phyloP scores from a whole-genome alignment of 768 basidiomycete genomes.

The Suillus plorans region DNA sequence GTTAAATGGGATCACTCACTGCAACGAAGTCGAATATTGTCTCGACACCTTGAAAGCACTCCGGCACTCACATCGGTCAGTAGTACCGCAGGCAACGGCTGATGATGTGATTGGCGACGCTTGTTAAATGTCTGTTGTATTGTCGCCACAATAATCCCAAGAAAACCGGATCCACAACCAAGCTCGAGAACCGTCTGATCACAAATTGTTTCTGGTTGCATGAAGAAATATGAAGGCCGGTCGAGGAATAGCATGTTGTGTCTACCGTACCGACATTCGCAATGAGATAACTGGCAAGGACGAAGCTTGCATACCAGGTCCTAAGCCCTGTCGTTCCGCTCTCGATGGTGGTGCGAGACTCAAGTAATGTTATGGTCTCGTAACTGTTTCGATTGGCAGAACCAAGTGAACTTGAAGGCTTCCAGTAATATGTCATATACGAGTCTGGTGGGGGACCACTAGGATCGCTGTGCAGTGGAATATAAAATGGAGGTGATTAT shows the following conservation, averaged over 20 bases:
- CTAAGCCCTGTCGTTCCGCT: constrained; percentile 76
- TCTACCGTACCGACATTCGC: constrained; percentile 48
- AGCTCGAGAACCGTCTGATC: constrained; percentile 62
- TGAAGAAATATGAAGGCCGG: not conserved
- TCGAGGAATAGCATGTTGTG: not conserved
- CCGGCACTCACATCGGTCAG: constrained; percentile 66
- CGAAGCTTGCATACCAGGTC: constrained; percentile 76
- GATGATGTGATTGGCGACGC: not conserved
- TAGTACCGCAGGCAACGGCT: constrained; percentile 32
- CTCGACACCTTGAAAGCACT: constrained; percentile 59
- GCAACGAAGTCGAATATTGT: constrained; percentile 62
- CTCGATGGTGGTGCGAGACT: constrained; percentile 74
- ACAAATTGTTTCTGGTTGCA: constrained; percentile 39
- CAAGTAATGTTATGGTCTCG: constrained; percentile 58
- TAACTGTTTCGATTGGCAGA: constrained; percentile 18
- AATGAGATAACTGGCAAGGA: constrained; percentile 62
- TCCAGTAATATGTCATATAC: constrained; percentile 70
- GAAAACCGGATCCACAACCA: constrained; percentile 75
- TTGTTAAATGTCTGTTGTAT: constrained; percentile 43
- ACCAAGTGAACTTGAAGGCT: constrained; percentile 6
- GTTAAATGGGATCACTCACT: constrained; percentile 47
- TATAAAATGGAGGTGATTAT: constrained; percentile 1
- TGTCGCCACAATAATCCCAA: constrained; percentile 61
- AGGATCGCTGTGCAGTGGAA: constrained; percentile 16
- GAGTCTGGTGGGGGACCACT: constrained; percentile 38